Evolutionary conservation across 257 asterid species (phyloP).

Genomic region (Coffea canephora): DNA sequence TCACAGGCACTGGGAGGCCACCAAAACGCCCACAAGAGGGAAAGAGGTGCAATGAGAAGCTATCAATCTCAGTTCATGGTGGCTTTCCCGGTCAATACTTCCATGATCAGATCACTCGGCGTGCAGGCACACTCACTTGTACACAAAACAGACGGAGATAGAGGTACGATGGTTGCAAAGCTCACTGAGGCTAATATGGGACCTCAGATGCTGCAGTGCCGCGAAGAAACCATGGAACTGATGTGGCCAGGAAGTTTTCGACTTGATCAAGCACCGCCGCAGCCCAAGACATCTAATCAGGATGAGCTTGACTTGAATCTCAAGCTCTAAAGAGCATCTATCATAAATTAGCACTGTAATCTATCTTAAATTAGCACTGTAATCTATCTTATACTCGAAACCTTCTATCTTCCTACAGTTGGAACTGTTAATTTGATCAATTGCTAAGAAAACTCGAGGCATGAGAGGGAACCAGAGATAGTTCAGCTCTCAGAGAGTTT

Average conservation of each 20-base stretch:
- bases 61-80: conserved; percentile 57
- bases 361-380: neutral
- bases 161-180: conserved; percentile 31
- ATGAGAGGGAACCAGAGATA: neutral
- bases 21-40: conserved; percentile 96
- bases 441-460: neutral
- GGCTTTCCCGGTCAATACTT: conserved; percentile 43
- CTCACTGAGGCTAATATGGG: conserved; percentile 42
- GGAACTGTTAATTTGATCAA: neutral
- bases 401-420: neutral
- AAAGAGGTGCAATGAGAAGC: conserved; percentile 72
- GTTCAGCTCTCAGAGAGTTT: neutral
- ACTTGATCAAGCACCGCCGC: conserved; percentile 39
- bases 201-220: conserved; percentile 39
- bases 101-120: conserved; percentile 80
- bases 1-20: conserved; percentile 98
- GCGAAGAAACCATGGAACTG: conserved; percentile 37
- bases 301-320: conserved; percentile 74
- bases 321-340: conserved; percentile 46
- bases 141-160: conserved; percentile 56
- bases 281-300: conserved; percentile 44
- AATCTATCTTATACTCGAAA: neutral
- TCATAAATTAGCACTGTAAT: neutral
- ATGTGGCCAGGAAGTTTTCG: conserved; percentile 95
- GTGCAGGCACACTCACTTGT: conserved; percentile 69